These are phyloP conservation scores for Suillus bovinus DNA, from an alignment of 768 basidiomycete species.

Conservation along the genomic window DNA sequence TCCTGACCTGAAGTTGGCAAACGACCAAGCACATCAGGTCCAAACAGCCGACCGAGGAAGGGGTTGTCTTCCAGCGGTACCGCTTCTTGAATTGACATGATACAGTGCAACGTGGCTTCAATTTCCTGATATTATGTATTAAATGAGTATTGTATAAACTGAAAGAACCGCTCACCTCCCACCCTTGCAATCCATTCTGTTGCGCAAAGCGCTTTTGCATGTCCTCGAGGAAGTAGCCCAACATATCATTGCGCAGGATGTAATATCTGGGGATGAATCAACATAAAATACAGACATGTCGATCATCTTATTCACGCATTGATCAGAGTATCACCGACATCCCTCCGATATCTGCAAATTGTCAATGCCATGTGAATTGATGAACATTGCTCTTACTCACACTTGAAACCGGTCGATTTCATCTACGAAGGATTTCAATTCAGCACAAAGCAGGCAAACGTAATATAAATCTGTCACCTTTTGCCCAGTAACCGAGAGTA, in stretches of 20 bases:
- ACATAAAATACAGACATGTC: not conserved
- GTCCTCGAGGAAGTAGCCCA: constrained; percentile 66
- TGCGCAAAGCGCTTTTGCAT: constrained; percentile 54
- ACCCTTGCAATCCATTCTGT: constrained; percentile 48
- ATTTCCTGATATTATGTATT: constrained; percentile 54
- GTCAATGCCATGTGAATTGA: constrained; percentile 5
- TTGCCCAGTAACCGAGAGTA: constrained; percentile 55
- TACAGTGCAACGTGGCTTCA: constrained; percentile 84
- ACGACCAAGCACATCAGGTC: constrained; percentile 65
- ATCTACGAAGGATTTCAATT: constrained; percentile 45
- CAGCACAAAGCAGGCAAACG: not conserved
- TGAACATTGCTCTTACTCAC: constrained; percentile 41
- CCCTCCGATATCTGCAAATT: constrained; percentile 67
- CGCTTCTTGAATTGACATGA: constrained; percentile 87
- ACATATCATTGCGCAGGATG: constrained; percentile 81
- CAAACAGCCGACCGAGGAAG: constrained; percentile 66
- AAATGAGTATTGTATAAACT: not conserved
- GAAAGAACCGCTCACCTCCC: constrained; percentile 62
- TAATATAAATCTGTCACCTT: constrained; percentile 49
- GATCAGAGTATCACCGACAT: constrained; percentile 84
- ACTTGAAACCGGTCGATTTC: constrained; percentile 78
- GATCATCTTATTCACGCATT: constrained; percentile 63
- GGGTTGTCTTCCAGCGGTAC: constrained; percentile 58
- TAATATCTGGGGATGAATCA: constrained; percentile 62
- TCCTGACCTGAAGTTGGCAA: constrained; percentile 65